phyloP scores from a whole-genome alignment of 352 stramenopile species.

The Globisporangium viniferum region DNA sequence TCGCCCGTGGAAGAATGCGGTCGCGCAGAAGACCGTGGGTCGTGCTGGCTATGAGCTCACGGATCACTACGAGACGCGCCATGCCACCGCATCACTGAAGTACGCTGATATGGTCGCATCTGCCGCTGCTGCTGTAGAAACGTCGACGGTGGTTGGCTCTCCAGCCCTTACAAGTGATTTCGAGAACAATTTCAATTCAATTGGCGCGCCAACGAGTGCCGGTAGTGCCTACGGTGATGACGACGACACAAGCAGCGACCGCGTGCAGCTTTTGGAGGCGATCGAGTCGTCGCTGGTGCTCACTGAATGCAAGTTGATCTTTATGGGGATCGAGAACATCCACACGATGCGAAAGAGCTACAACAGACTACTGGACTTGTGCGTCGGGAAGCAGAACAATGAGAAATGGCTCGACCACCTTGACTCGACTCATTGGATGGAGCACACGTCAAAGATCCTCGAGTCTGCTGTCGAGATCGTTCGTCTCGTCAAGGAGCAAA shows the following conservation, averaged over 20 bases:
- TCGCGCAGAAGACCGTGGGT: slow-evolving; percentile 88
- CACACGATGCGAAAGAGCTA: slow-evolving; percentile 89
- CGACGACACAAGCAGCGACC: slow-evolving; percentile 18
- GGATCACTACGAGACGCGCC: slow-evolving; percentile 73
- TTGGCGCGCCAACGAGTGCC: slow-evolving; percentile 3
- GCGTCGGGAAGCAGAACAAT: slow-evolving; percentile 55
- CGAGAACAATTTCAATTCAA: slow-evolving; percentile 8
- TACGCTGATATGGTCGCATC: slow-evolving; percentile 62
- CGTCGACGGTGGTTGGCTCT: slow-evolving; percentile 20
- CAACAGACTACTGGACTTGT: slow-evolving; percentile 66
- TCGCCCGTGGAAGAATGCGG: slow-evolving; percentile 86
- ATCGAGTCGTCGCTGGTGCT: slow-evolving; percentile 56
- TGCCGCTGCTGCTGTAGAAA: slow-evolving; percentile 17
- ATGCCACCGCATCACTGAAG: slow-evolving; percentile 55
- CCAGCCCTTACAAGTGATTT: slow-evolving; percentile 11
- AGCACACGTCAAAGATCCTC: slow-evolving; percentile 77
- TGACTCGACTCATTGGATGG: slow-evolving; percentile 65
- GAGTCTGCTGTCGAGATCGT: slow-evolving; percentile 84
- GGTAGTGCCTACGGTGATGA: slow-evolving; percentile 24
- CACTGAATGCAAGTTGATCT: slow-evolving; percentile 83
- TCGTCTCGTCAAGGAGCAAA: slow-evolving; percentile 70
- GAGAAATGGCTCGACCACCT: slow-evolving; percentile 85
- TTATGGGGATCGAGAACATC: slow-evolving; percentile 93
- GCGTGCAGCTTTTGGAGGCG: slow-evolving; percentile 32
- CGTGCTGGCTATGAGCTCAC: slow-evolving; percentile 88